A percentile compares a stretch with the other conserved stretches of the same genome.
These are phyloP conservation scores for Rhodotorula sp. DNA, from an alignment of 1,284 basidiomycete genomes.

Conservation along the genomic window DNA sequence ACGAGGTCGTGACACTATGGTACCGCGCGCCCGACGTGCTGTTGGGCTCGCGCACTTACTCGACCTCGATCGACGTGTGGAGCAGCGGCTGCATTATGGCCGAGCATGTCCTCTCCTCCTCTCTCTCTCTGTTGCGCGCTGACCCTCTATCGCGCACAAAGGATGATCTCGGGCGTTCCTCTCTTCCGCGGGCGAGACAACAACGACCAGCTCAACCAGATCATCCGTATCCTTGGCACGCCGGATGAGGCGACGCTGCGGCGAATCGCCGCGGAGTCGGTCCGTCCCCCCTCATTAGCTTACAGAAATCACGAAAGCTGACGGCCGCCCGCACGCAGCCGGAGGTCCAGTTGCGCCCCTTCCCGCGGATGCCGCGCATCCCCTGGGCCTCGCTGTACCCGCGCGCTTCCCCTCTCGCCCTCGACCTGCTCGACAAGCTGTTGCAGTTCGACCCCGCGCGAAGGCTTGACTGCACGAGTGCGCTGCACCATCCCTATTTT, in stretches of 20 bases:
- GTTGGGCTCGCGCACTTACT: conserved; percentile 94
- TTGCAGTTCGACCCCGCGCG: conserved; percentile 95
- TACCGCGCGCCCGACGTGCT: conserved; percentile 98
- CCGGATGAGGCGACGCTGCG: conserved; percentile 85
- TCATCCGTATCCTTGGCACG: conserved; percentile 96
- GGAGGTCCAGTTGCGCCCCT: conserved; percentile 83
- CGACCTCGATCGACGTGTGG: conserved; percentile 99
- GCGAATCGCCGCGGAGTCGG: conserved; percentile 89
- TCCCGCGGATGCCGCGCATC: conserved; percentile 88
- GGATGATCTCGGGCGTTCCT: conserved; percentile 88
- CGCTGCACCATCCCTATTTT: conserved; percentile 66
- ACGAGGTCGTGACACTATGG: conserved; percentile 97
- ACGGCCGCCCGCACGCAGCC: conserved; percentile 60
- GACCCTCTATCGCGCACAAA: conserved; percentile 40
- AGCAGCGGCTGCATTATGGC: conserved; percentile 99
- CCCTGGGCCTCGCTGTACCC: conserved; percentile 85
- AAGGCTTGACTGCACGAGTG: conserved; percentile 87
- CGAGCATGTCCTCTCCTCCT: conserved; percentile 62
- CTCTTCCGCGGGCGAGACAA: conserved; percentile 97
- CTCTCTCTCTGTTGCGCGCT: conserved; percentile 46
- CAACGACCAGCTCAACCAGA: conserved; percentile 94
- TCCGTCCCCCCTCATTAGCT: conserved; percentile 54
- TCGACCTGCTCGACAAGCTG: conserved; percentile 87
- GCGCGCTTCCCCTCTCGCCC: conserved; percentile 79
- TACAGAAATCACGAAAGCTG: not conserved